Evolutionary conservation across 495 filamentous ascomycete species (phyloP), one percentile per base, ranked within the genome.

Genomic region (Hypoxylon cercidicola): DNA sequence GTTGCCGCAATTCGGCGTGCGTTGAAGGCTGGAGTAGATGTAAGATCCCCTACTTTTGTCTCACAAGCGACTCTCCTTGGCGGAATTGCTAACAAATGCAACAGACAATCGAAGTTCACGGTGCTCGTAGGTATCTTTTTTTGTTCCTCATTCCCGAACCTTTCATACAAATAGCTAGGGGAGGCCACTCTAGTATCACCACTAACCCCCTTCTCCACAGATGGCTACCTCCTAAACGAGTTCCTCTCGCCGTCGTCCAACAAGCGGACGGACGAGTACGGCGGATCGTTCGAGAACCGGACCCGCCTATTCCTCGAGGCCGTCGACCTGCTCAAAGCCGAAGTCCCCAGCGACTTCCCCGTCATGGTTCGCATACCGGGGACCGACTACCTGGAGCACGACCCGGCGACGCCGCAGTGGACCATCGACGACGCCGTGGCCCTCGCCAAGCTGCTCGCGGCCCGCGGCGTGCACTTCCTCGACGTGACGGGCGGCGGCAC

Each of bases 191-290:
- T n/a, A n/a, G n/a, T n/a, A n/a, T n/a, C n/a, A n/a, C n/a, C n/a
- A n/a, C 13, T 40, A 40, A 40, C 37, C 13, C 37, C 37, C 3
- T 16, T 10, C 8, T 5, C 23, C 34, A 4, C 19, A 62, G 59
- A 88, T 69, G 87, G 89, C n/a, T 91, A 91, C 67, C 81, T 91
- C n/a, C 72, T 91, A 11, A 77, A 88, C 47, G 80, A 90, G 71
- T 90, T 92, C 74, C 75, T 90, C 30, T 85, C 87, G 12, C 77
- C 78, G 1, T 75, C 78, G 4, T 86, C 86, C 18, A 90, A 89
- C 70, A 77, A 72, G 50, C 85, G 88, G 10, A 86, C 81, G 3
- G 88, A 89, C 73, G 73, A 81, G 55, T 90, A 89, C 68, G 88
- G 88, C 39, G 87, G 88, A 8, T 74, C 73, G 41, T 77, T 87